Percentiles rank a stretch among this genome's conserved stretches.
phyloP scores from a whole-genome alignment of 2,329 filamentous ascomycete genomes.

The Colletotrichum viniferum region DNA sequence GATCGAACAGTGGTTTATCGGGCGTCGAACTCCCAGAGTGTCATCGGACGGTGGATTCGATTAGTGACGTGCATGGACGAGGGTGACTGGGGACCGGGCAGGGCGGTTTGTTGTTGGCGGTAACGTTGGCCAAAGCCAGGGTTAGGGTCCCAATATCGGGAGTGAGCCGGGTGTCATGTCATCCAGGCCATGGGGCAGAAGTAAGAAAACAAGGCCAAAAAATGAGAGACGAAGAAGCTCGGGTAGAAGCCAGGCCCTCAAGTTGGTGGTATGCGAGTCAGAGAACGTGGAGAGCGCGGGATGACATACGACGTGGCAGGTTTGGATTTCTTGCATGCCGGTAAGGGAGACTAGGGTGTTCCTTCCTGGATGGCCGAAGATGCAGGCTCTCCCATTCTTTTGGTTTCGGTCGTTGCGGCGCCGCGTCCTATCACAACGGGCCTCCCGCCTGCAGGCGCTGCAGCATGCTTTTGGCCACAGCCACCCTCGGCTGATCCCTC shows the following conservation, averaged over 20 bases:
- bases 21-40: neutral
- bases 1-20: neutral
- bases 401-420: neutral
- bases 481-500: neutral
- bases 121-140: neutral
- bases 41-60: constrained; percentile 12
- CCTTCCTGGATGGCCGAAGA: neutral
- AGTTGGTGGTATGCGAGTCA: constrained; percentile 12
- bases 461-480: neutral
- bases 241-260: neutral
- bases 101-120: neutral
- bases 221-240: neutral
- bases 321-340: constrained; percentile 15
- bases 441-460: neutral
- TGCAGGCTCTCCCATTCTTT: constrained; percentile 13
- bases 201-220: neutral
- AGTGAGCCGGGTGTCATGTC: neutral
- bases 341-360: constrained; percentile 8
- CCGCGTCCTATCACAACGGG: constrained; percentile 7
- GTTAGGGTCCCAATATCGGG: constrained; percentile 3
- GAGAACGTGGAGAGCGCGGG: constrained; percentile 19
- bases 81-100: neutral
- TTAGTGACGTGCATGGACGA: constrained; percentile 16
- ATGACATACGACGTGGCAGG: constrained; percentile 19
- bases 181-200: neutral